Base-by-base conservation (phyloP, 2,329 filamentous ascomycete species). In the Paecilomyces variotii region DNA sequence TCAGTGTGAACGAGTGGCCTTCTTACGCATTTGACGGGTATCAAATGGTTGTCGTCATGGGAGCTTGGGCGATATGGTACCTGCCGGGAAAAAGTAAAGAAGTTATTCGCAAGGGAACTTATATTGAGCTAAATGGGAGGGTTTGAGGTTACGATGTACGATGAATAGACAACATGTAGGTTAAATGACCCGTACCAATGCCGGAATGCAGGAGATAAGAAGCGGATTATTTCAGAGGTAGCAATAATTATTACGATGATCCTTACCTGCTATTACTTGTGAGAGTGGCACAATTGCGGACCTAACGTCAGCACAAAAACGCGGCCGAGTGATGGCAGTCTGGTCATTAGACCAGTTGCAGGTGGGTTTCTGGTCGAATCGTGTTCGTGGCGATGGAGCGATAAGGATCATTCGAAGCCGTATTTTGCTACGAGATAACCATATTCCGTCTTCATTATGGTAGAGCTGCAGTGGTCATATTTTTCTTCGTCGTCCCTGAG, bases 261-360 rank as follows among this genome's bases (percentile, higher is more conserved):
- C 1, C 4, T 12, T 10, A 7, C 32, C 32, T 34, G 82, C 85
- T 0, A 69, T 89, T 5, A 87, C 86, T 0, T 67, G 73, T 19
- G 73, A 73, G 9, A 68, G 72, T 35, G 75, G 74, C 1, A 73
- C 72, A 0, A 72, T 77, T 34, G 72, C 72, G 6, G 75, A 78
- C 58, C 60, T 73, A 34, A 73, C 76, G 57, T 58, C 60, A n/a
- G 64, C 70, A 14, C 70, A 75, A 28, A 63, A 73, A 55, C 64
- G 76, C 32, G 76, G 74, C 4, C 59, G 63, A 53, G 73, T 68
- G 32, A 73, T 74, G 67, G 65, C 68, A n/a, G 64, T 74, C 6
- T 77, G 71, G 64, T 70, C 68, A 0, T 64, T 74, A 72, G 70
- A 2, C 69, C 70, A 0, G 64, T 71, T 10, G 62, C 63, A 6